phyloP scores from a whole-genome alignment of 1,284 basidiomycete species.

The Cryptococcus floricola region DNA sequence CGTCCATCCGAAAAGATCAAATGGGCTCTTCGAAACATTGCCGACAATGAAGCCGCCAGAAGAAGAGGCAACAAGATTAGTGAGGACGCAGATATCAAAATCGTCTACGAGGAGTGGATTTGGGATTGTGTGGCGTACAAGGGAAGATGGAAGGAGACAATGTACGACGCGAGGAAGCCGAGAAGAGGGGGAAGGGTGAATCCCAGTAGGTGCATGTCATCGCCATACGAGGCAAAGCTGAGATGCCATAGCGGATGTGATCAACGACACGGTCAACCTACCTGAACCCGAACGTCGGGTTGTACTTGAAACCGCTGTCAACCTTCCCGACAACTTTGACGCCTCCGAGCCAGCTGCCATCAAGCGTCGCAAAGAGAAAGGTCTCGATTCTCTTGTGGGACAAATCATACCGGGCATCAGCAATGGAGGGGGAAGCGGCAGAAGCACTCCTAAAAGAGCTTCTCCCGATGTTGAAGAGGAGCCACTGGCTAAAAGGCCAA shows the following conservation, averaged over 20 bases:
- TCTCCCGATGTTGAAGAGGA: not conserved
- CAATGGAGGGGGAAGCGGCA: not conserved
- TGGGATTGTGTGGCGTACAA: constrained; percentile 47
- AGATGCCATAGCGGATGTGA: constrained; percentile 17
- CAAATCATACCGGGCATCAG: constrained; percentile 23
- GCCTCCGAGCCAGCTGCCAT: constrained; percentile 32
- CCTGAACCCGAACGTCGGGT: not conserved
- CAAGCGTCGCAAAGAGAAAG: constrained; percentile 32
- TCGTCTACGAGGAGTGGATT: constrained; percentile 49
- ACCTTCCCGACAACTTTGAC: constrained; percentile 3
- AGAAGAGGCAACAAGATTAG: constrained; percentile 30
- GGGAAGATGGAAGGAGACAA: constrained; percentile 44
- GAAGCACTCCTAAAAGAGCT: not conserved
- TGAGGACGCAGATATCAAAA: constrained; percentile 23
- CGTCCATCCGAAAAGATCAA: constrained; percentile 43
- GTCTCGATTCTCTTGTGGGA: constrained; percentile 28
- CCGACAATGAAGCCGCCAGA: constrained; percentile 23
- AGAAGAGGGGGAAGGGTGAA: constrained; percentile 24
- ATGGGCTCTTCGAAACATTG: constrained; percentile 38
- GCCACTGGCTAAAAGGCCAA: not conserved
- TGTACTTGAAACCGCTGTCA: not conserved
- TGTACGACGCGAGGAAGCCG: constrained; percentile 41
- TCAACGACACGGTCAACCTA: constrained; percentile 22
- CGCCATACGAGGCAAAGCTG: not conserved
- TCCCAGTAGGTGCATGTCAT: constrained; percentile 17